Conservation (phyloP, 2,329 filamentous ascomycete species). For the Pseudogymnoascus sp. region DNA sequence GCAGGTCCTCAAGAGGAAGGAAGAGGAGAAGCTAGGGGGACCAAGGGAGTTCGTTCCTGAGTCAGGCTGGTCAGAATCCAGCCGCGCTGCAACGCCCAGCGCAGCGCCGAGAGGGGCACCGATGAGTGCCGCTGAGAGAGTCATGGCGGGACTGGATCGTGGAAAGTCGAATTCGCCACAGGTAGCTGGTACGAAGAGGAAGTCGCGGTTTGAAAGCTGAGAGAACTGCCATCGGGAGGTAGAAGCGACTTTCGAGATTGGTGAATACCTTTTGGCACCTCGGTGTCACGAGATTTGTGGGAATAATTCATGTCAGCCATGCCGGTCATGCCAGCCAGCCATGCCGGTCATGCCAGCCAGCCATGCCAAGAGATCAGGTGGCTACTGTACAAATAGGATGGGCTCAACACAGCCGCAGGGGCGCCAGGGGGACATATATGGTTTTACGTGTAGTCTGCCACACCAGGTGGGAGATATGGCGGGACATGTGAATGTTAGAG, state of each 20-base stretch:
- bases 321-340: too few relatives aligned
- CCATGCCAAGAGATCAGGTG: neutral
- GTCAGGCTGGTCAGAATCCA: slow-evolving; percentile 18
- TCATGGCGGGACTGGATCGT: slow-evolving; percentile 29
- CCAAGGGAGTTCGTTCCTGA: slow-evolving; percentile 29
- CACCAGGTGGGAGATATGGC: neutral
- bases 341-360: neutral
- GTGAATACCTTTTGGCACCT: neutral
- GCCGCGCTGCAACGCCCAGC: slow-evolving; percentile 22
- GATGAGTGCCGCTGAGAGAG: slow-evolving; percentile 28
- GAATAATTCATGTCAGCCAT: too few relatives aligned
- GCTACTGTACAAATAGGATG: neutral
- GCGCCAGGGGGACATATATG: neutral
- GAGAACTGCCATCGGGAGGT: neutral
- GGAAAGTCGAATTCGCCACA: slow-evolving; percentile 25
- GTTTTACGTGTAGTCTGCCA: neutral
- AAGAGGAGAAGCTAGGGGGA: slow-evolving; percentile 26
- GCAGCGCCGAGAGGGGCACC: slow-evolving; percentile 18
- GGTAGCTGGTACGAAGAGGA: slow-evolving; percentile 24
- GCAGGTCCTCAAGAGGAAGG: slow-evolving; percentile 35
- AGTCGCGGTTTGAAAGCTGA: slow-evolving; percentile 29
- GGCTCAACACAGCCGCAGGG: neutral
- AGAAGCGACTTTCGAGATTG: neutral
- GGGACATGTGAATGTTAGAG: neutral
- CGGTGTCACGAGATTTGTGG: neutral